Evolutionary conservation across 768 basidiomycete species (phyloP).

Genomic region (Dentipellis sp.): DNA sequence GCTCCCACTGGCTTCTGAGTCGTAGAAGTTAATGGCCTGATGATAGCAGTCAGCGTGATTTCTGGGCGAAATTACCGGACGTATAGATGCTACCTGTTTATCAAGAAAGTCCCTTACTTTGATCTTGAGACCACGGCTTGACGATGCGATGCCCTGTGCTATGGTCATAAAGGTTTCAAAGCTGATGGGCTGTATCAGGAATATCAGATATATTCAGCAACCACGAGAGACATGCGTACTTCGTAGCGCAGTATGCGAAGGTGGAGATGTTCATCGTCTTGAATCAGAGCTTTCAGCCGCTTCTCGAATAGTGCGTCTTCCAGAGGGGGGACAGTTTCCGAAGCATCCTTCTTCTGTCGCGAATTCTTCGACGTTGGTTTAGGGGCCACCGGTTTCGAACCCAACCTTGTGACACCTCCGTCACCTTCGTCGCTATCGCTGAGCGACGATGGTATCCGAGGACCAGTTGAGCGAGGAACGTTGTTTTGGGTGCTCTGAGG

Average conservation of each 20-base stretch:
- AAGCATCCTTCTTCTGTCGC: too few species aligned
- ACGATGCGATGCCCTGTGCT: conserved; percentile 23
- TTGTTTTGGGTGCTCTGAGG: too few species aligned
- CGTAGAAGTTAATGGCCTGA: conserved; percentile 50
- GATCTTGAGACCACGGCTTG: conserved; percentile 25
- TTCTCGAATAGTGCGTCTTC: not conserved
- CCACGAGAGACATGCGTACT: conserved; percentile 25
- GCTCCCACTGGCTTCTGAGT: conserved; percentile 23
- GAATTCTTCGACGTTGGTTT: too few species aligned
- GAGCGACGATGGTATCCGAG: too few species aligned
- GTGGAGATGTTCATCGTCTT: conserved; percentile 37
- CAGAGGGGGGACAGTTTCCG: too few species aligned
- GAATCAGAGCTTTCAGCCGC: conserved; percentile 32
- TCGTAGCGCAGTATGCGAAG: conserved; percentile 57
- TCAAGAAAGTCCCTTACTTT: conserved; percentile 46
- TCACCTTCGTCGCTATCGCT: too few species aligned
- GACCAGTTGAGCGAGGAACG: too few species aligned
- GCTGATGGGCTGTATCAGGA: conserved; percentile 40
- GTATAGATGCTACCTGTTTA: conserved; percentile 31
- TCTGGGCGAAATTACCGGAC: not conserved
- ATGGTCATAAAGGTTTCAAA: conserved; percentile 43
- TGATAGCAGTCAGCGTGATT: not conserved
- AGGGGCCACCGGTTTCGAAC: too few species aligned
- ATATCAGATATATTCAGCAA: too few species aligned
- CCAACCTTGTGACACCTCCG: too few species aligned